A percentile compares a stretch with the other conserved stretches of the same genome.
These are phyloP conservation scores for Cetradonia linearis DNA, from an alignment of 495 filamentous ascomycete genomes.

Conservation along the genomic window DNA sequence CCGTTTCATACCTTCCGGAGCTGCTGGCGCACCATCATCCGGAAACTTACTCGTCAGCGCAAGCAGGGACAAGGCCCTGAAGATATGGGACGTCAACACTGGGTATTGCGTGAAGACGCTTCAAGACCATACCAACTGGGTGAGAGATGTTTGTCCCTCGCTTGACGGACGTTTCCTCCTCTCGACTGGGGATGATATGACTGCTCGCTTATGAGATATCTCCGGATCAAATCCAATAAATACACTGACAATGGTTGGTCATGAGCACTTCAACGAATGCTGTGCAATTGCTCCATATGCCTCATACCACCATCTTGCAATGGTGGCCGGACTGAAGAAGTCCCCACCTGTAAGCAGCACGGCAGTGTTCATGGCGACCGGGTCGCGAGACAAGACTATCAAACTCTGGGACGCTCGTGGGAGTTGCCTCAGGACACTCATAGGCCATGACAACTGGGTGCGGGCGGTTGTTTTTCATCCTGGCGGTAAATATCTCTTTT, in stretches of 20 bases:
- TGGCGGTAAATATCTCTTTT: constrained; percentile 84
- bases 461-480: constrained; percentile 86
- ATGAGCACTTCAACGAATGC: constrained; percentile 86
- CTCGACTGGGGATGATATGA: constrained; percentile 73
- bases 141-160: constrained; percentile 73
- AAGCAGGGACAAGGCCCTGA: constrained; percentile 71
- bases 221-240: constrained; percentile 62
- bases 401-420: constrained; percentile 83
- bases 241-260: constrained; percentile 63
- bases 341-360: constrained; percentile 60
- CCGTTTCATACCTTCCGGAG: constrained; percentile 76
- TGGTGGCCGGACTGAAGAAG: constrained; percentile 77
- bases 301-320: constrained; percentile 64
- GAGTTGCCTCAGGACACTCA: constrained; percentile 72
- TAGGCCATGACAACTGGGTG: constrained; percentile 96
- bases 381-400: constrained; percentile 83
- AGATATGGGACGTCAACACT: constrained; percentile 88
- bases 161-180: constrained; percentile 75
- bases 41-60: constrained; percentile 71
- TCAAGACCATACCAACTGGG: constrained; percentile 74
- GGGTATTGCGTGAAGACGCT: constrained; percentile 86
- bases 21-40: constrained; percentile 35
- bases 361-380: constrained; percentile 86
- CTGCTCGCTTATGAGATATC: constrained; percentile 71
- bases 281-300: constrained; percentile 77